These are phyloP conservation scores for Aspergillus clavatus DNA, from an alignment of 2,329 filamentous ascomycete genomes.

Conservation along the genomic window DNA sequence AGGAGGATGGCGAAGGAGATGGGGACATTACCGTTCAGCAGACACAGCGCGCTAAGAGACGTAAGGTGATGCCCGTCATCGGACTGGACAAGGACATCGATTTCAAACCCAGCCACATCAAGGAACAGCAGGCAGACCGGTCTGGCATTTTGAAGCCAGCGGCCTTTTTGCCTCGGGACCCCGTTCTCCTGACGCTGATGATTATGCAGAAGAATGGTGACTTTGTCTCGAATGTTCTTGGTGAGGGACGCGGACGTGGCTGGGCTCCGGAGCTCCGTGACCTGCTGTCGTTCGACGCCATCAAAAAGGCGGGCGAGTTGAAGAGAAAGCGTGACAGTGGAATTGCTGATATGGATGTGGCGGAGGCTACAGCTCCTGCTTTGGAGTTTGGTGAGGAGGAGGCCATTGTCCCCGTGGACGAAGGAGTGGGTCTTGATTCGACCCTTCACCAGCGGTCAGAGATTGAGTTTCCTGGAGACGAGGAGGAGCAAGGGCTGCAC, in stretches of 20 bases:
- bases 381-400: constrained; percentile 63
- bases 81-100: constrained; percentile 76
- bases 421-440: constrained; percentile 49
- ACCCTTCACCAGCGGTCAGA: constrained; percentile 51
- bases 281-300: constrained; percentile 81
- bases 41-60: constrained; percentile 70
- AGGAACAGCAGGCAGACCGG: constrained; percentile 78
- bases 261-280: constrained; percentile 92
- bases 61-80: constrained; percentile 60
- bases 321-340: constrained; percentile 94
- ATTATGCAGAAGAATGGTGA: constrained; percentile 87
- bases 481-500: constrained; percentile 42
- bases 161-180: constrained; percentile 80
- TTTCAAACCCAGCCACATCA: constrained; percentile 71
- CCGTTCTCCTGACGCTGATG: constrained; percentile 78
- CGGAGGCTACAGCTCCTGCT: constrained; percentile 59
- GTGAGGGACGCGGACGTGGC: constrained; percentile 67
- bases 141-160: constrained; percentile 80
- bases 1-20: constrained; percentile 45
- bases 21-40: constrained; percentile 54
- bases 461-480: constrained; percentile 62
- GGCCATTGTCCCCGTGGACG: constrained; percentile 45
- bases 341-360: constrained; percentile 71
- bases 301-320: constrained; percentile 70
- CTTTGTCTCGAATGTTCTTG: constrained; percentile 83